Evolutionary conservation across 75 land plant genomes (phyloP).

Genomic region (Selaginella moellendorffii): DNA sequence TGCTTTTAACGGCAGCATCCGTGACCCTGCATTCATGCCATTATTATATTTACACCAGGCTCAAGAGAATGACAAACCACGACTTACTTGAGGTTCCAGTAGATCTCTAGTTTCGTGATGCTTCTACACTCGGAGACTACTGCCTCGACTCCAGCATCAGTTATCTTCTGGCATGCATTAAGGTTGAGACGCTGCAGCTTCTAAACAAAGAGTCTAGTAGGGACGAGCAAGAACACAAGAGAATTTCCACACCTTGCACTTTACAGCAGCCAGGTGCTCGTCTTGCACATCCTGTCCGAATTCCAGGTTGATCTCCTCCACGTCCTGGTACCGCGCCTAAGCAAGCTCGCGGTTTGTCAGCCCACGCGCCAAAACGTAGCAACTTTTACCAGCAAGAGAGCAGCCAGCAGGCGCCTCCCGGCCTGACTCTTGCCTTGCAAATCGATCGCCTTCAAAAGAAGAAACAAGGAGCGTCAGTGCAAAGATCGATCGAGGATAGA

Average conservation of each 20-base stretch:
- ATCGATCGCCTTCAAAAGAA: slow-evolving; percentile 40
- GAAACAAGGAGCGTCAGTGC: not conserved
- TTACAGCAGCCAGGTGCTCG: slow-evolving; percentile 20
- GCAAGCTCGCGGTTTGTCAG: not conserved
- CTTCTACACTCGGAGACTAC: slow-evolving; percentile 40
- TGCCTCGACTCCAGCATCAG: slow-evolving; percentile 48
- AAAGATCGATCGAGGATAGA: slow-evolving; percentile 11
- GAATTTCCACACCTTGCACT: slow-evolving; percentile 12
- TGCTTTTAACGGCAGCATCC: slow-evolving; percentile 38
- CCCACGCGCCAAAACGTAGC: too few species aligned
- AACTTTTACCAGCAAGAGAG: slow-evolving; percentile 65
- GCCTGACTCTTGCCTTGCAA: slow-evolving; percentile 53
- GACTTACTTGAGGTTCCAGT: slow-evolving; percentile 87
- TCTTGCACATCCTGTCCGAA: slow-evolving; percentile 81
- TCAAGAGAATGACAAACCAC: not conserved
- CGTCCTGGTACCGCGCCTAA: slow-evolving; percentile 46
- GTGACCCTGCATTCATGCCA: slow-evolving; percentile 39
- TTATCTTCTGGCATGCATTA: slow-evolving; percentile 87
- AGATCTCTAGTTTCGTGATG: slow-evolving; percentile 53
- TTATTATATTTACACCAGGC: not conserved
- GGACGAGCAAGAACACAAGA: not conserved
- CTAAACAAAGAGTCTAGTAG: slow-evolving; percentile 20
- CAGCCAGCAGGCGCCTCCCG: slow-evolving; percentile 48
- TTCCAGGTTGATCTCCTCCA: slow-evolving; percentile 66
- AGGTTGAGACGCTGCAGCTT: slow-evolving; percentile 47